Evolutionary conservation across 768 basidiomycete genomes (phyloP), one percentile per base, ranked within the genome.

Genomic region (Amanita pseudoporphyria): DNA sequence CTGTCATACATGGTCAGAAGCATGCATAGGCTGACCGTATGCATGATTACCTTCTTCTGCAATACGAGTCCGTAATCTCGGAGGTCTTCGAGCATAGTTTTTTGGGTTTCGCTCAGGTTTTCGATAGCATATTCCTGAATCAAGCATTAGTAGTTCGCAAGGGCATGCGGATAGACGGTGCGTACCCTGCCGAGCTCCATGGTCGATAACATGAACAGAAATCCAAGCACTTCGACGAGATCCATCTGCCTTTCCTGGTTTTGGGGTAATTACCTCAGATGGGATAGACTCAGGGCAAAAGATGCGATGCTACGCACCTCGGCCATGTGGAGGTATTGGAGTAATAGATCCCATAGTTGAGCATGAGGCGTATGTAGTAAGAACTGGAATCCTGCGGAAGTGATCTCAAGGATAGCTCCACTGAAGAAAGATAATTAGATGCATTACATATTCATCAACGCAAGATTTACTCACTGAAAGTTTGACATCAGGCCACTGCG

Each of bases 181-280:
- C 77, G 63, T 60, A 92, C 93, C 57, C 84, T 74, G 41, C 93
- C 93, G 5, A 98, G 79, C 61, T 96, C 91, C 82, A 94, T 93
- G 3, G 89, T 96, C 1, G 93, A 93, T 53, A 99, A 73, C 86
- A 97, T 96, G 72, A 98, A 93, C 43, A 97, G 73, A 66, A 98
- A 93, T 55, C 86, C 85, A 49, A 98, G 73, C 7, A 96, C 87
- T 62, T 95, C 90, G 7, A 97, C 90, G 0, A 94, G 72, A 65
- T 95, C 94, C 82, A 93, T 90, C 60, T 82, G 77, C 50, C 89
- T 77, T 68, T 88, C 84, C 86, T 91, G 61, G 28, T 38, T 53
- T 50, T 45, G 35, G 43, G 41, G 38, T 28, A 10, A 54, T 58
- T 35, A 52, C 33, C 32, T 49, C 55, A 58, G 51, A 31, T n/a